Evolutionary conservation across 1,284 basidiomycete genomes (phyloP).

Genomic region (Trichosporon sp.): DNA sequence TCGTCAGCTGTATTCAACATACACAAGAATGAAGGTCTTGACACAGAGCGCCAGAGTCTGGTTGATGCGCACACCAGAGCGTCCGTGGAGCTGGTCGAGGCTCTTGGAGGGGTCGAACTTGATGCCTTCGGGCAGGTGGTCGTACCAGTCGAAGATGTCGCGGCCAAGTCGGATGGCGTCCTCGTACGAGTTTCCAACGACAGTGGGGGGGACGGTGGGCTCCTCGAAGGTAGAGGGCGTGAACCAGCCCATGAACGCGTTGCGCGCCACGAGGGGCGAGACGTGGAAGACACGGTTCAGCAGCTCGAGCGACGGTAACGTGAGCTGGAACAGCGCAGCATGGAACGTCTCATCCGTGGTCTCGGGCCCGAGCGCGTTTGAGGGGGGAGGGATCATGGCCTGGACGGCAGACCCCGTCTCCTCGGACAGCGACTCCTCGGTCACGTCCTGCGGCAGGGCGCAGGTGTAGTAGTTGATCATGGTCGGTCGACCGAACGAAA

Average conservation of each 20-base stretch:
- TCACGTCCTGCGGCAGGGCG: constrained; percentile 42
- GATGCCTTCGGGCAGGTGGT: constrained; percentile 40
- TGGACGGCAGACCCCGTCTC: constrained; percentile 35
- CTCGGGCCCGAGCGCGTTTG: constrained; percentile 33
- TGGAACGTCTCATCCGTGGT: constrained; percentile 46
- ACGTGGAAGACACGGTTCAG: constrained; percentile 45
- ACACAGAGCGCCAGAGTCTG: constrained; percentile 44
- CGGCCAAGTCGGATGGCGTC: constrained; percentile 44
- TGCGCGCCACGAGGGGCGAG: constrained; percentile 33
- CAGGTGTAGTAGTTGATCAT: constrained; percentile 47
- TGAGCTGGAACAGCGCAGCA: constrained; percentile 46
- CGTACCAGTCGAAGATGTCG: constrained; percentile 47
- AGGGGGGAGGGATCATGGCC: constrained; percentile 23
- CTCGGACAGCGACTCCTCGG: constrained; percentile 42
- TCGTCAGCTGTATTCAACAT: constrained; percentile 14
- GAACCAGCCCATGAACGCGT: constrained; percentile 44
- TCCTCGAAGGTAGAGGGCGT: constrained; percentile 25
- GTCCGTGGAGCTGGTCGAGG: constrained; percentile 24
- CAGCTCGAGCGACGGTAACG: constrained; percentile 46
- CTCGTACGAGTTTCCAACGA: constrained; percentile 39
- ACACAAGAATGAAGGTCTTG: constrained; percentile 49
- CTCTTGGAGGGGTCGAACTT: constrained; percentile 37
- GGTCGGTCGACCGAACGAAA: constrained; percentile 46
- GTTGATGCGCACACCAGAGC: constrained; percentile 31
- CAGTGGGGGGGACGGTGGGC: constrained; percentile 5